Evolutionary conservation across 371 early-diverging fungal species (phyloP), one percentile per base, ranked within the genome.

Genomic region (Nematocida ausubeli): DNA sequence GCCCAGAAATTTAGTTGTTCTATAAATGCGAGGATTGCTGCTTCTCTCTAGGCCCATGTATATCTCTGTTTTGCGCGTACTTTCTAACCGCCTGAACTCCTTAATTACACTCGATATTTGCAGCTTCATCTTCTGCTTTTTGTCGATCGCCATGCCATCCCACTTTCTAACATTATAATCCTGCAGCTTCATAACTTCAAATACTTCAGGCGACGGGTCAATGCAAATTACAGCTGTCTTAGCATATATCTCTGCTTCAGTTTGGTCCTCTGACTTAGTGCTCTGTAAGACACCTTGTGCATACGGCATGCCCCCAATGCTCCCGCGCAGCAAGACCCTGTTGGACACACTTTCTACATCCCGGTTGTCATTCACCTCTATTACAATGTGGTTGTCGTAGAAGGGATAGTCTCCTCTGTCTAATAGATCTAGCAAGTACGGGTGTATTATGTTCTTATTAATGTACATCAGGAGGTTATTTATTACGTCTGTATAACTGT

Each of bases 341-440:
- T 54, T 52, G 9, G 39, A 42, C 3, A 40, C 9, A 14, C 67
- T 28, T 39, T 75, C 78, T 37, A 28, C 19, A 5, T 51, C 65
- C 32, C 78, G 5, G 50, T 65, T 34, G 64, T 75, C 78, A 16
- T 54, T 32, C 37, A 75, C 37, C 67, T 75, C 78, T 32, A 75
- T 42, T n/a, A 75, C 78, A 16, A 75, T 67, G 35, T 75, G 66
- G 39, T 75, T 75, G 65, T 75, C 78, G 47, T 75, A 75, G 60
- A 75, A 75, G 3, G 78, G 66, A 56, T 75, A 75, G 50, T 75
- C 78, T 44, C 78, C 78, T 67, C 78, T 52, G 64, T 75, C 78
- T 28, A 75, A 49, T 7, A 75, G 66, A 55, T 75, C 78, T 26
- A 75, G 55, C 30, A 75, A 54, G 40, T 75, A 75, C 0, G 78